Evolutionary conservation across 2,329 filamentous ascomycete species (phyloP).

Genomic region (Coniochaeta sp.): DNA sequence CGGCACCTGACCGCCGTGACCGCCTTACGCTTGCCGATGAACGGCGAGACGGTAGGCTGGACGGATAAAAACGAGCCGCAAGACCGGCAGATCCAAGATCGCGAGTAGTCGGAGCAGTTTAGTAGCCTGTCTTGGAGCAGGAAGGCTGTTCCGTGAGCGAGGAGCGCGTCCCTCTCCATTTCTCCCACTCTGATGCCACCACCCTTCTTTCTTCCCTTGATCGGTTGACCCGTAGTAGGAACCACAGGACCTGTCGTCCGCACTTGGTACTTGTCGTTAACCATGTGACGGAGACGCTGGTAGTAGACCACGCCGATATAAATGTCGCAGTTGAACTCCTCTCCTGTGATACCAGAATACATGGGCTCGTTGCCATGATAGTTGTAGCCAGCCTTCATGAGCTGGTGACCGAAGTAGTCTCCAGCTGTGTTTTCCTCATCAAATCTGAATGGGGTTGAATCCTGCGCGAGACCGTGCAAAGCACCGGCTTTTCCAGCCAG

Average conservation of each 20-base stretch:
- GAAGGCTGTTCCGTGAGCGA: conserved; percentile 93
- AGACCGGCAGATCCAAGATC: conserved; percentile 78
- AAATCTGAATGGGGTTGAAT: conserved; percentile 92
- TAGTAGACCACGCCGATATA: conserved; percentile 98
- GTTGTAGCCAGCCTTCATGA: conserved; percentile 92
- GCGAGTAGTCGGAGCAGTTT: conserved; percentile 92
- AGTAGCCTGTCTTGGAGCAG: conserved; percentile 89
- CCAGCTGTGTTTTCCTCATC: conserved; percentile 85
- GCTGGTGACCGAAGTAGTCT: conserved; percentile 93
- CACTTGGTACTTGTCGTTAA: conserved; percentile 99
- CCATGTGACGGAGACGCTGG: conserved; percentile 97
- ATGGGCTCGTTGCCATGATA: conserved; percentile 98
- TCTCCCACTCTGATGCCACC: conserved; percentile 98
- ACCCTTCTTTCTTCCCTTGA: conserved; percentile 93
- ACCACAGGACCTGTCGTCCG: conserved; percentile 92
- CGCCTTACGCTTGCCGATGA: conserved; percentile 56
- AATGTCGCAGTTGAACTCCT: conserved; percentile 90
- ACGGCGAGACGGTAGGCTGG: conserved; percentile 67
- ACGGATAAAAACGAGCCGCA: conserved; percentile 90
- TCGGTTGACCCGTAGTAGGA: conserved; percentile 84
- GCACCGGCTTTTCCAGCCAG: conserved; percentile 91
- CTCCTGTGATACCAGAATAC: conserved; percentile 94
- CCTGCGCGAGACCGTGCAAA: conserved; percentile 90
- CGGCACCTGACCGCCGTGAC: conserved; percentile 70
- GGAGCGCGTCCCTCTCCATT: conserved; percentile 94